A percentile compares a stretch with the other conserved stretches of the same genome.
Conservation (phyloP, 1,284 basidiomycete genomes). For the Hypsizygus ulmarius region DNA sequence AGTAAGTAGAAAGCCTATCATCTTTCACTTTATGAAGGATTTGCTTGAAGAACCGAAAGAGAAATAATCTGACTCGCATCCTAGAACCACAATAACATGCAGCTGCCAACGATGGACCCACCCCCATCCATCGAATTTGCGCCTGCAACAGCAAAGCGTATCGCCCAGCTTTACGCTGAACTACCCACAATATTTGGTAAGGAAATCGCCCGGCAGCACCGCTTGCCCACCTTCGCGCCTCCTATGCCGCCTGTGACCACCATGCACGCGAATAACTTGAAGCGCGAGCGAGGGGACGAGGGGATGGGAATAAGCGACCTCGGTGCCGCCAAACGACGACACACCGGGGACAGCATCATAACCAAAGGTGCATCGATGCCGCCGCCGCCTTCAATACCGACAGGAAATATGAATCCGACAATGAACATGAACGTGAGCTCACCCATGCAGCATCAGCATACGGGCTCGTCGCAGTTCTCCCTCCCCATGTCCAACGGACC, state of each 20-base stretch:
- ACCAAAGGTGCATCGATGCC: slow-evolving; percentile 31
- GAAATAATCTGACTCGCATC: background rate
- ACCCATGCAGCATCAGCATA: slow-evolving; percentile 2
- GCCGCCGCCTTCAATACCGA: slow-evolving; percentile 28
- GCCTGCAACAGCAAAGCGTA: slow-evolving; percentile 46
- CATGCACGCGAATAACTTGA: slow-evolving; percentile 31
- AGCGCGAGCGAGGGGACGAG: slow-evolving; percentile 65
- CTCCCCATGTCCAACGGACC: slow-evolving; percentile 13
- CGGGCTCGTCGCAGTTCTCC: slow-evolving; percentile 14
- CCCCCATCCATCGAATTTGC: slow-evolving; percentile 50
- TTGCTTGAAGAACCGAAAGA: no score
- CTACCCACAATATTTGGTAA: slow-evolving; percentile 60
- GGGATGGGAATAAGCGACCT: slow-evolving; percentile 23
- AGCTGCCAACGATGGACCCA: slow-evolving; percentile 55
- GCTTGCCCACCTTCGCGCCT: slow-evolving; percentile 23
- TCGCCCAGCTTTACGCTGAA: slow-evolving; percentile 61
- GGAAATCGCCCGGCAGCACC: slow-evolving; percentile 53
- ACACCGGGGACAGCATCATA: slow-evolving; percentile 62
- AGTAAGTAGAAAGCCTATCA: slow-evolving; percentile 31
- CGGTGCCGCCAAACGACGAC: slow-evolving; percentile 51
- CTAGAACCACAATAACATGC: slow-evolving; percentile 31
- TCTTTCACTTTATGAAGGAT: background rate
- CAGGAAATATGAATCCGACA: slow-evolving; percentile 14
- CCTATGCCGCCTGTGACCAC: slow-evolving; percentile 12
- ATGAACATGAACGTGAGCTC: slow-evolving; percentile 11